Conservation (phyloP, 2,329 filamentous ascomycete genomes). For the Nemania diffusa region DNA sequence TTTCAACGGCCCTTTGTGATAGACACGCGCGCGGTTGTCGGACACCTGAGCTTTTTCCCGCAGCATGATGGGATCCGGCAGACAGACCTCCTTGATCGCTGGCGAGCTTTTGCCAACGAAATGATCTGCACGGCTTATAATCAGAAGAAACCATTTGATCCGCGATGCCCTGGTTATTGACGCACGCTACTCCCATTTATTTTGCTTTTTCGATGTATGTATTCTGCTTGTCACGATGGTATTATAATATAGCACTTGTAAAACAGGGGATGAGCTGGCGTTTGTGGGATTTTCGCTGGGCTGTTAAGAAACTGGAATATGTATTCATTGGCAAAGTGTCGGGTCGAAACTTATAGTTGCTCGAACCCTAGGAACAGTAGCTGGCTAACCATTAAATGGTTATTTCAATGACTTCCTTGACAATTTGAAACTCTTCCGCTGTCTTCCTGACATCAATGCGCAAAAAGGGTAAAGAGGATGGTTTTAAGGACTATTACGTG, state of each 20-base stretch:
- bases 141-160: conserved; percentile 44
- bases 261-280: not conserved
- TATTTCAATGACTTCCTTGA: not conserved
- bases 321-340: not conserved
- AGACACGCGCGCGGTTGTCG: conserved; percentile 64
- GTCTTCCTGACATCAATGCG: not conserved
- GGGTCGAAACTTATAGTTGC: not conserved
- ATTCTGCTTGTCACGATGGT: no score
- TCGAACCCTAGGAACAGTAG: not conserved
- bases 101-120: conserved; percentile 63
- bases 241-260: conserved; percentile 2
- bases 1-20: conserved; percentile 59
- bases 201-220: not conserved
- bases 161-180: conserved; percentile 44
- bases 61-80: conserved; percentile 57
- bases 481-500: no score
- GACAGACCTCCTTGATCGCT: conserved; percentile 65
- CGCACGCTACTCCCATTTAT: not conserved
- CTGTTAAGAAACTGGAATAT: not conserved
- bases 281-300: conserved; percentile 1
- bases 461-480: no score
- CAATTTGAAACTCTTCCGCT: not conserved
- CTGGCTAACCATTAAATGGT: not conserved
- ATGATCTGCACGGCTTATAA: conserved; percentile 55
- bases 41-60: conserved; percentile 61